Conservation (phyloP, 345 rosid species). For the Murraya koenigii region DNA sequence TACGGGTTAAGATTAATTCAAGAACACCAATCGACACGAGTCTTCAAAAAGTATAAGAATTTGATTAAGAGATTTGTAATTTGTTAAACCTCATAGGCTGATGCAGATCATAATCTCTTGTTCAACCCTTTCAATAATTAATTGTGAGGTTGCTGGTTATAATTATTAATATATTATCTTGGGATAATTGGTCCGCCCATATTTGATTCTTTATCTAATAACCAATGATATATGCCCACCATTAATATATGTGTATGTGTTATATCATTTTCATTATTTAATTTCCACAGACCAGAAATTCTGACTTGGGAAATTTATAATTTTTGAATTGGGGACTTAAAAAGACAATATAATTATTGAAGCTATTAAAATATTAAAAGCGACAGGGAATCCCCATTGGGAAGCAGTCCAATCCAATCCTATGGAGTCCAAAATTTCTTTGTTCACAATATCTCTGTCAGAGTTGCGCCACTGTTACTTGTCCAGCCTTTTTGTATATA, state of each 20-base stretch:
- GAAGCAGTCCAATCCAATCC: constrained; percentile 23
- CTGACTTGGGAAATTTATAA: neutral
- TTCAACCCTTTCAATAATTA: too few species aligned
- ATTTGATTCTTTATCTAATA: too few species aligned
- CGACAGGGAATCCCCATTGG: constrained; percentile 42
- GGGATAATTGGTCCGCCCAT: too few species aligned
- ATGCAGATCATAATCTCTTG: too few species aligned
- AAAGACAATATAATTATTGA: neutral
- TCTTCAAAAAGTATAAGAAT: too few species aligned
- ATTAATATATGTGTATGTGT: too few species aligned
- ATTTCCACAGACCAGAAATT: neutral
- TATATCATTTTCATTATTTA: neutral
- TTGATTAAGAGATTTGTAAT: too few species aligned
- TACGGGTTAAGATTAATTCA: neutral
- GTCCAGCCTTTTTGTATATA: constrained; percentile 12
- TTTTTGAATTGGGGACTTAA: neutral
- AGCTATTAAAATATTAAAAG: neutral
- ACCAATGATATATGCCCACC: too few species aligned
- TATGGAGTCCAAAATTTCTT: constrained; percentile 26
- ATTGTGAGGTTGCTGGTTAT: too few species aligned
- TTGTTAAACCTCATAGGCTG: too few species aligned
- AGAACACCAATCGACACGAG: neutral
- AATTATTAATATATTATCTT: too few species aligned
- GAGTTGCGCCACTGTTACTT: constrained; percentile 17
- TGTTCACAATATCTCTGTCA: constrained; percentile 43